Conservation (phyloP, 805 yeast species). For the Pichia thaimueangensis region DNA sequence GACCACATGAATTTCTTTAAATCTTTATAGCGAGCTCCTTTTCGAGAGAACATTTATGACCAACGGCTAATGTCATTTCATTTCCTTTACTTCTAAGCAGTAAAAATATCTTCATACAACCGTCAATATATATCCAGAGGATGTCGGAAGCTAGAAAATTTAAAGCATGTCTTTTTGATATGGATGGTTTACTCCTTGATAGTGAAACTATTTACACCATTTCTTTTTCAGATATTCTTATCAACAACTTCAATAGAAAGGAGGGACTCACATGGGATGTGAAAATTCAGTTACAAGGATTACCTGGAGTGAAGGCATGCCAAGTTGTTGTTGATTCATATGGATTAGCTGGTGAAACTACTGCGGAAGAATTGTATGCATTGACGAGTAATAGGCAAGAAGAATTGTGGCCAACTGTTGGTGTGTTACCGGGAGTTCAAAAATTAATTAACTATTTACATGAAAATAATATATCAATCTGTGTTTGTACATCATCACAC, state of each 20-base stretch:
- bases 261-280: constrained; percentile 89
- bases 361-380: constrained; percentile 57
- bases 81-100: too few species aligned
- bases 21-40: too few species aligned
- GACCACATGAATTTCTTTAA: too few species aligned
- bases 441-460: constrained; percentile 56
- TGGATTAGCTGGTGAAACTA: constrained; percentile 46
- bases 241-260: constrained; percentile 42
- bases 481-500: constrained; percentile 84
- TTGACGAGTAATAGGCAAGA: constrained; percentile 48
- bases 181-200: constrained; percentile 93
- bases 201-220: constrained; percentile 90
- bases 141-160: constrained; percentile 10
- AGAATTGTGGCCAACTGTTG: constrained; percentile 53
- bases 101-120: too few species aligned
- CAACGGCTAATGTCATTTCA: too few species aligned
- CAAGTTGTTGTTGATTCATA: constrained; percentile 61
- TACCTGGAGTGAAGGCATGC: constrained; percentile 78
- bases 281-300: constrained; percentile 81
- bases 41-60: too few species aligned
- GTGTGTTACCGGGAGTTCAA: constrained; percentile 79
- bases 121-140: too few species aligned
- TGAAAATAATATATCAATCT: constrained; percentile 61
- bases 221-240: constrained; percentile 60
- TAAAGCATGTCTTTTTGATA: constrained; percentile 44